These are phyloP conservation scores for Bolboschoenoplectus hybrid DNA, from an alignment of 202 grass and related monocot species.

Conservation along the genomic window DNA sequence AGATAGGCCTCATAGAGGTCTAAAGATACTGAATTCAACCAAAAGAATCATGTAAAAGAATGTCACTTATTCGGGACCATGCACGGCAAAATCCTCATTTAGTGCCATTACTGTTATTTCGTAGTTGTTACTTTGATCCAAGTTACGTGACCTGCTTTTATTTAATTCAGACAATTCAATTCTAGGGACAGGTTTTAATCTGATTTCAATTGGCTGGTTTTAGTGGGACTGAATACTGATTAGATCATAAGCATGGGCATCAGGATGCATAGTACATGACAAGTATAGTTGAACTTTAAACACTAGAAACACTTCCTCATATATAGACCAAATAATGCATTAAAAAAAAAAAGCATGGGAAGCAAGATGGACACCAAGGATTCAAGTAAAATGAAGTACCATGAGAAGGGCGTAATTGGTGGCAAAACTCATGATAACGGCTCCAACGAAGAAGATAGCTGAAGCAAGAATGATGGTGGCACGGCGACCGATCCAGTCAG, in stretches of 20 bases:
- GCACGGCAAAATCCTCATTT: neutral
- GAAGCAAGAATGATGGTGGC: slow-evolving; percentile 75
- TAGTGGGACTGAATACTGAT: neutral
- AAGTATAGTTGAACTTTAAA: neutral
- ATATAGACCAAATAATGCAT: neutral
- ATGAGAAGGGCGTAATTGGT: slow-evolving; percentile 58
- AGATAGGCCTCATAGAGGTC: neutral
- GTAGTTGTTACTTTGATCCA: neutral
- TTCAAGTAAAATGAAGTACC: slow-evolving; percentile 9
- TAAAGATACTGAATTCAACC: neutral
- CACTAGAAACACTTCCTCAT: neutral
- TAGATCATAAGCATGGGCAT: neutral
- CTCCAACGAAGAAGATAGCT: slow-evolving; percentile 76
- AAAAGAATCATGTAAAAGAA: neutral
- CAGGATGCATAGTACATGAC: neutral
- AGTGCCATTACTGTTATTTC: neutral
- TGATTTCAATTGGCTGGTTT: neutral
- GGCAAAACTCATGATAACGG: slow-evolving; percentile 75
- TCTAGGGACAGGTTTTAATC: neutral
- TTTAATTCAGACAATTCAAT: neutral
- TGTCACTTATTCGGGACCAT: neutral
- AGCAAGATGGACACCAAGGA: neutral
- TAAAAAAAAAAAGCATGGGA: neutral
- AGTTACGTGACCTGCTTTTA: neutral
- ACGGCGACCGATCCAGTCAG: slow-evolving; percentile 68